A percentile compares a stretch with the other conserved stretches of the same genome.
phyloP scores from a whole-genome alignment of 768 basidiomycete genomes.

The Rhizopogon vinicolor region DNA sequence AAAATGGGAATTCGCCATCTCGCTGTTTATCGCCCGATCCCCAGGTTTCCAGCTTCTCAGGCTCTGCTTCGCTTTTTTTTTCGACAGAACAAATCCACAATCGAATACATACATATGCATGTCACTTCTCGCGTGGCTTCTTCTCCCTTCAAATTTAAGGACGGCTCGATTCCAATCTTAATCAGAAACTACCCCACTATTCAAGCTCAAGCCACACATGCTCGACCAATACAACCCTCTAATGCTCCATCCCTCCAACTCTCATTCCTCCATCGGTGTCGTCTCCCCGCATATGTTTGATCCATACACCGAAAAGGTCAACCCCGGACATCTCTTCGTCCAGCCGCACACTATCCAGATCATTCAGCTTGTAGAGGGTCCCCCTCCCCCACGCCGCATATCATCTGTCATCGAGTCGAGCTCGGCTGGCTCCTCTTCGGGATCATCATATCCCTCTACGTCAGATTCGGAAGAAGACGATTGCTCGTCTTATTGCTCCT shows the following conservation, averaged over 20 bases:
- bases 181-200: conserved; percentile 16
- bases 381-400: conserved; percentile 48
- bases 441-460: conserved; percentile 31
- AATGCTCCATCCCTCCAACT: conserved; percentile 23
- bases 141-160: conserved; percentile 15
- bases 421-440: conserved; percentile 36
- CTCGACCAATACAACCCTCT: conserved; percentile 17
- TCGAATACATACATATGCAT: conserved; percentile 4
- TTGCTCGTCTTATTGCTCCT: conserved; percentile 71
- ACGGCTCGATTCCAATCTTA: conserved; percentile 11
- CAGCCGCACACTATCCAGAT: conserved; percentile 54
- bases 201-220: conserved; percentile 16
- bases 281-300: conserved; percentile 12
- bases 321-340: conserved; percentile 39
- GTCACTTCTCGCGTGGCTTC: conserved; percentile 23
- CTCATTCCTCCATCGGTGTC: conserved; percentile 17
- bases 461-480: conserved; percentile 36
- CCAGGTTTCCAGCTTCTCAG: conserved; percentile 12
- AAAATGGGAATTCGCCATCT: conserved; percentile 12
- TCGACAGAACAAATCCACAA: conserved; percentile 13
- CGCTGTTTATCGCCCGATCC: conserved; percentile 21
- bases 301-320: conserved; percentile 30
- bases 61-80: conserved; percentile 13
- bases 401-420: conserved; percentile 27
- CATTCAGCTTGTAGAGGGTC: conserved; percentile 70